phyloP scores from a whole-genome alignment of 805 yeast genomes.

The Ogataea paradorogensis region DNA sequence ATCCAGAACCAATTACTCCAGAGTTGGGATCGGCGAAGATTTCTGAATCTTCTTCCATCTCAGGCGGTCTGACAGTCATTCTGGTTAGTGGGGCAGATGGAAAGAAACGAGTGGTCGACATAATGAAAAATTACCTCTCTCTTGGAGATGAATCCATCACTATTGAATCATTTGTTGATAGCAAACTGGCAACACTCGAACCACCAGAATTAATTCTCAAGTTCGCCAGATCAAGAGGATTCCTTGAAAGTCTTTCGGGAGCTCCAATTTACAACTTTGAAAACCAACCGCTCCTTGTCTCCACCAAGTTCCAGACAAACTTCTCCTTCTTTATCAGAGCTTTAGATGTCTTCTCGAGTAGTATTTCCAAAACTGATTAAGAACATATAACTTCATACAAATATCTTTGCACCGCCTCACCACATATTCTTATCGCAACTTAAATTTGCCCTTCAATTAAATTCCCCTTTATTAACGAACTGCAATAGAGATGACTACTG shows the following conservation, averaged over 20 bases:
- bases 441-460: slow-evolving; percentile 6
- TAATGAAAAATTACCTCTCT: slow-evolving; percentile 5
- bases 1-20: slow-evolving; percentile 19
- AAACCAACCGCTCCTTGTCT: slow-evolving; percentile 11
- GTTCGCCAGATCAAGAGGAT: slow-evolving; percentile 14
- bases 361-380: slow-evolving; percentile 2
- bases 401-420: slow-evolving; percentile 7
- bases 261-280: slow-evolving; percentile 19
- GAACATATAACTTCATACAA: not conserved
- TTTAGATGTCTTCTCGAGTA: slow-evolving; percentile 8
- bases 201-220: slow-evolving; percentile 23
- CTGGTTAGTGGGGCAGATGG: slow-evolving; percentile 14
- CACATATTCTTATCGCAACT: slow-evolving; percentile 4
- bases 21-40: slow-evolving; percentile 12
- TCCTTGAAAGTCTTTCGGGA: slow-evolving; percentile 18
- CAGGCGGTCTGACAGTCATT: slow-evolving; percentile 14
- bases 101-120: slow-evolving; percentile 1
- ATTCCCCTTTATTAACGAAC: not conserved
- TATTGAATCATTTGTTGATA: slow-evolving; percentile 12
- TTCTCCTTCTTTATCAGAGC: slow-evolving; percentile 18
- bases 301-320: slow-evolving; percentile 7
- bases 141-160: slow-evolving; percentile 1
- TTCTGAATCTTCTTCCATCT: slow-evolving; percentile 5
- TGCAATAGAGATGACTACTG: not conserved
- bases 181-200: slow-evolving; percentile 12